Percentiles rank a stretch among this genome's conserved stretches.
Conservation (phyloP, 495 filamentous ascomycete species). For the Hapsidospora chrysogenum region DNA sequence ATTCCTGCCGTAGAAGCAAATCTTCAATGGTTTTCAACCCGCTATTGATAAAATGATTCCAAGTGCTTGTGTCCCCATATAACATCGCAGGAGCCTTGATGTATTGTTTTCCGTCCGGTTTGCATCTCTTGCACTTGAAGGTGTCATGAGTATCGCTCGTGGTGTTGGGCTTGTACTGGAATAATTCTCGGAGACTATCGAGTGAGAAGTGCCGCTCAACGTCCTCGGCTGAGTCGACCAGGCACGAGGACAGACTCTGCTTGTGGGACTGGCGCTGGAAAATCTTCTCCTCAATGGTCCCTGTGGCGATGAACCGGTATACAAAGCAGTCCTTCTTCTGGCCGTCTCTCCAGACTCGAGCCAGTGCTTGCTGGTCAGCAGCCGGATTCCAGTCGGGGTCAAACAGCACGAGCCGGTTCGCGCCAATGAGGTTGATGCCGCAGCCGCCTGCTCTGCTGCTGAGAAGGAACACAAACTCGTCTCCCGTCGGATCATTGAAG, state of each 20-base stretch:
- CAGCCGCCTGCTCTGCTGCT: conserved; percentile 93
- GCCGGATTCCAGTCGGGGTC: conserved; percentile 99
- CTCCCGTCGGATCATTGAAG: conserved; percentile 88
- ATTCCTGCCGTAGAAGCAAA: conserved; percentile 78
- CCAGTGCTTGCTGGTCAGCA: conserved; percentile 92
- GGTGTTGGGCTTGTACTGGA: conserved; percentile 75
- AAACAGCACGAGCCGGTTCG: conserved; percentile 91
- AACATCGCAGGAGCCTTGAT: conserved; percentile 86
- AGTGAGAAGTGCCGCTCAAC: conserved; percentile 92
- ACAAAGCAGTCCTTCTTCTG: conserved; percentile 99
- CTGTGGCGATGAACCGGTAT: conserved; percentile 95
- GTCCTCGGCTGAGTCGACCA: conserved; percentile 94
- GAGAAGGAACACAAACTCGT: conserved; percentile 90
- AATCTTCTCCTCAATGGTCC: conserved; percentile 98
- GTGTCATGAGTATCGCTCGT: conserved; percentile 93
- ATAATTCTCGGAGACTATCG: conserved; percentile 77
- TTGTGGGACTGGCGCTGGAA: conserved; percentile 98
- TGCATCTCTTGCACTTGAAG: conserved; percentile 96
- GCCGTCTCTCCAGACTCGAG: conserved; percentile 95
- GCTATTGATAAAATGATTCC: conserved; percentile 90
- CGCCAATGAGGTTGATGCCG: conserved; percentile 92
- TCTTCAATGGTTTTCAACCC: conserved; percentile 75
- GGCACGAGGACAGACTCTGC: conserved; percentile 86
- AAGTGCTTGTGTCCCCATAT: conserved; percentile 95
- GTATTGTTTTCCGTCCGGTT: conserved; percentile 66